Base-by-base conservation (phyloP, 805 yeast genomes). In the Yarrowia sp. region DNA sequence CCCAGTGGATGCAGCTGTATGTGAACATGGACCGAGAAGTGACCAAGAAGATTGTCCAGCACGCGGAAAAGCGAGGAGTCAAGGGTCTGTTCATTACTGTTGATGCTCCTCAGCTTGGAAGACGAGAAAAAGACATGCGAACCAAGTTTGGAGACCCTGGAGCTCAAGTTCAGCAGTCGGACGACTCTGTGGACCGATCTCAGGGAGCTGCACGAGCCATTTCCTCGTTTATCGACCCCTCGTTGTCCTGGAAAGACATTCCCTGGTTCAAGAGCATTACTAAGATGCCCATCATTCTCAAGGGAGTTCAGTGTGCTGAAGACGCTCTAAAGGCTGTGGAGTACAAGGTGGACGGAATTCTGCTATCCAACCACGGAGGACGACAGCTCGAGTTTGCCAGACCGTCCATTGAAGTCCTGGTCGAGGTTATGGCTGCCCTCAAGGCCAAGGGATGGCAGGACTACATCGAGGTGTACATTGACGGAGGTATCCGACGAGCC, bases 61-160 rank as follows among this genome's bases (percentile, higher is more conserved):
- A 86, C 70, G 95, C 91, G 16, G 92, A 88, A 73, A 72, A 77
- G 59, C 78, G 88, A 64, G 96, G 96, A 1, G 81, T 89, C 74
- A 87, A 87, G 70, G 97, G 95, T 3, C 79, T 92, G 35, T 91
- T 91, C 72, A 84, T 92, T 68, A 92, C 98, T 0, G 96, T 90
- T 8, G 97, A 92, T 79, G 96, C 97, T 0, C 97, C 97, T 7
- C 88, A 89, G 67, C 80, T 92, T 46, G 98, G 98, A 14, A 84
- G 95, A 68, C 84, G 98, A 70, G 98, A 92, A 75, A 92, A 90
- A 75, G 97, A 91, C 72, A 83, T 84, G 84, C 83, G 90, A 67
- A 76, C 85, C 65, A 88, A 88, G 72, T 82, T 82, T 67, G 83
- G 81, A 59, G 81, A 82, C 70, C 80, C 81, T 16, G 80, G 81